Conservation (phyloP, 257 asterid species). For the Ballota nigra region DNA sequence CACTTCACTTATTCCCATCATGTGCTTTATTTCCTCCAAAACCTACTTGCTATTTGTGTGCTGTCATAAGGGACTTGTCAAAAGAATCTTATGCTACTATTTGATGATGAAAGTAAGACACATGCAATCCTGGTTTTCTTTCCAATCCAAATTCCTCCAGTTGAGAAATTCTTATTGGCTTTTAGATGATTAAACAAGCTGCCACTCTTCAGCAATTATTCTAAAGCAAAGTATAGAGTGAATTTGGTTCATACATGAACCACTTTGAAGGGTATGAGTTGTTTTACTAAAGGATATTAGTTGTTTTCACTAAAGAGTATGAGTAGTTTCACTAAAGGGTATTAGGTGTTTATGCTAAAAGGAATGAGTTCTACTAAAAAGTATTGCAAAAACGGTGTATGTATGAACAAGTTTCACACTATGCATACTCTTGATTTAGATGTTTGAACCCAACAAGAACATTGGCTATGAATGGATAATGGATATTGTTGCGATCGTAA, state of each 20-base stretch:
- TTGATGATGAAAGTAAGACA: neutral
- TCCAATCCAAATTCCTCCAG: conserved; percentile 1
- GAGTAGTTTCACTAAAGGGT: too few relatives aligned
- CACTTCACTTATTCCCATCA: neutral
- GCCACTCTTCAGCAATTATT: neutral
- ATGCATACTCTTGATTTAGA: too few relatives aligned
- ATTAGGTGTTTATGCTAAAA: too few relatives aligned
- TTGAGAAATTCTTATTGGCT: conserved; percentile 1
- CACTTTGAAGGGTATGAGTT: too few relatives aligned
- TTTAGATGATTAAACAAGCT: neutral
- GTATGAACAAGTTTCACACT: too few relatives aligned
- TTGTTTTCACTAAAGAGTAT: too few relatives aligned
- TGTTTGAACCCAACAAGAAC: too few relatives aligned
- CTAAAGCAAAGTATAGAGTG: too few relatives aligned
- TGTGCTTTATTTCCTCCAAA: neutral
- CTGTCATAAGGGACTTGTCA: neutral
- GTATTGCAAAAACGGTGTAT: too few relatives aligned
- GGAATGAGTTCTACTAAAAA: too few relatives aligned
- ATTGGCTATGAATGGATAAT: neutral
- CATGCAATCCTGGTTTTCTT: neutral
- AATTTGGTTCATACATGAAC: too few relatives aligned
- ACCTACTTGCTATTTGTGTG: neutral
- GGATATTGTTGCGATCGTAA: neutral
- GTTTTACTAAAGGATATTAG: too few relatives aligned
- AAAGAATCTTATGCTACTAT: neutral